Conservation (phyloP, 169 alveolate species). For the Plasmodium gallinaceum region DNA sequence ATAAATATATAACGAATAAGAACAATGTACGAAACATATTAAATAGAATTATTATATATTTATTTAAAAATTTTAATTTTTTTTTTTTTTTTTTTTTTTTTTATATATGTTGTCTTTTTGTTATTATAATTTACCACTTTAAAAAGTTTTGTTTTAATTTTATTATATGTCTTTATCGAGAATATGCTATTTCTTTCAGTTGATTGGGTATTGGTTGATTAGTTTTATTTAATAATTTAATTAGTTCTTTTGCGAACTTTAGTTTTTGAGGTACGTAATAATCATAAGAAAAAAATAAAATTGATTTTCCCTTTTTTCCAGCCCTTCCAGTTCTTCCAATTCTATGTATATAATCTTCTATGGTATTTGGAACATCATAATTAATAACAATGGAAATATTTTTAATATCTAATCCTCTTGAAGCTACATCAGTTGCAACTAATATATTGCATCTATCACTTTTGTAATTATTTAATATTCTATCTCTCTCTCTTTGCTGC, state of each 20-base stretch:
- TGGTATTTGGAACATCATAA: constrained; percentile 93
- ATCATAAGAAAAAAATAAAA: constrained; percentile 81
- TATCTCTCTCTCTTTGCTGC: constrained; percentile 87
- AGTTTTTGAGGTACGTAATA: constrained; percentile 81
- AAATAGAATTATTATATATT: too few species aligned
- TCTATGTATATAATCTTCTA: constrained; percentile 92
- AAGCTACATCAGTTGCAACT: constrained; percentile 96
- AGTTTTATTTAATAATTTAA: constrained; percentile 77
- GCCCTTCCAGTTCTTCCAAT: constrained; percentile 97
- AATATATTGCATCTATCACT: constrained; percentile 91
- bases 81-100: too few species aligned
- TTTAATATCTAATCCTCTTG: constrained; percentile 96
- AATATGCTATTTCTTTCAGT: constrained; percentile 61
- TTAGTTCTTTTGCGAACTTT: constrained; percentile 81
- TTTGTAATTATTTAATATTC: constrained; percentile 89
- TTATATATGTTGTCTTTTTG: too few species aligned
- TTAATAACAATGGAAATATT: constrained; percentile 93
- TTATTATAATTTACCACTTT: too few species aligned
- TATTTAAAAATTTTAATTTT: too few species aligned
- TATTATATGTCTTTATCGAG: not conserved
- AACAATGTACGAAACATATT: too few species aligned
- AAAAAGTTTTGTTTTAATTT: not conserved
- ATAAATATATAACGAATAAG: too few species aligned
- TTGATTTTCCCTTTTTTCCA: constrained; percentile 89
- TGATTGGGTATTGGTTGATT: constrained; percentile 81